These are phyloP conservation scores for Groenewaldozyma tartarivorans DNA, from an alignment of 805 yeast genomes.

Conservation along the genomic window DNA sequence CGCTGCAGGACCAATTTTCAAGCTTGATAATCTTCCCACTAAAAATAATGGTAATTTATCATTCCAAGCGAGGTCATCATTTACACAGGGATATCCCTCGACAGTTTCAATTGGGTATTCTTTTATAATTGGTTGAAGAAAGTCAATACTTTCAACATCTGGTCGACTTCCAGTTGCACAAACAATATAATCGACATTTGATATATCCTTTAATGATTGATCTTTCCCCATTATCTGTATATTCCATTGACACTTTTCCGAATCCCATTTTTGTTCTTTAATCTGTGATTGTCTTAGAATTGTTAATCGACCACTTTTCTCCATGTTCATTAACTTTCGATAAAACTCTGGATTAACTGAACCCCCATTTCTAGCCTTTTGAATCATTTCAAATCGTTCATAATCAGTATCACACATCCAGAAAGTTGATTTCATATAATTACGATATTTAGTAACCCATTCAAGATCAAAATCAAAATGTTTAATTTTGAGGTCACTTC, in stretches of 20 bases:
- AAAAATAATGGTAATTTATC: constrained; percentile 32
- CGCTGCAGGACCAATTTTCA: constrained; percentile 36
- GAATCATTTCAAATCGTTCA: constrained; percentile 33
- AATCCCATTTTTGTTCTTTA: constrained; percentile 23
- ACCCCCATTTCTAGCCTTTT: constrained; percentile 37
- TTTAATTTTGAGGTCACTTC: constrained; percentile 34
- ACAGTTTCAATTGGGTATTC: constrained; percentile 28
- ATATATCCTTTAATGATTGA: not conserved
- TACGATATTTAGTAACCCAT: constrained; percentile 42
- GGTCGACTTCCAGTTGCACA: constrained; percentile 36
- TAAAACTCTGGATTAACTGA: constrained; percentile 38
- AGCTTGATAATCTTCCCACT: constrained; percentile 35
- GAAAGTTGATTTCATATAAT: constrained; percentile 35
- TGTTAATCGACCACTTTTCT: constrained; percentile 26
- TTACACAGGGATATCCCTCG: constrained; percentile 34
- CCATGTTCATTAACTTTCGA: constrained; percentile 26
- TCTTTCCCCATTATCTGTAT: constrained; percentile 4
- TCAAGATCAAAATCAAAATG: constrained; percentile 41
- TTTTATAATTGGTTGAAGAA: constrained; percentile 25
- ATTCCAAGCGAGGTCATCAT: constrained; percentile 37
- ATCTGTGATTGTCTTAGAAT: constrained; percentile 27
- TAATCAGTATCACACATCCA: constrained; percentile 36
- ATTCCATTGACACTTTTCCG: constrained; percentile 23
- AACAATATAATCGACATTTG: constrained; percentile 29
- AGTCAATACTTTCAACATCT: constrained; percentile 24